Base-by-base conservation (phyloP, 2,329 filamentous ascomycete species). In the Bipolaris victoriae region DNA sequence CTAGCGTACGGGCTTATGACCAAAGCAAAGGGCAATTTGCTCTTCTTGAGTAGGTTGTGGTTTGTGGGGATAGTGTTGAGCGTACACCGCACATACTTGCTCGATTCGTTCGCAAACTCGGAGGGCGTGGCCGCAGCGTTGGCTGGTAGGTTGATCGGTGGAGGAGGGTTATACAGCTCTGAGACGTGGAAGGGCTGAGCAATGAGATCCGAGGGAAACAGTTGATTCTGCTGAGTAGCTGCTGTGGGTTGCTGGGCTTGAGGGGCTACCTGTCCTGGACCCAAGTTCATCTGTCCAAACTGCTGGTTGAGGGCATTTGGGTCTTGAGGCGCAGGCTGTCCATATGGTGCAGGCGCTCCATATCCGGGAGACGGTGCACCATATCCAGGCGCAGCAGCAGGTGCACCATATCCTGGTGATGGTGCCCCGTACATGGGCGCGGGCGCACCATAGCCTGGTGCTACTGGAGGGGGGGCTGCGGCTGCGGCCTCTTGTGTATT, bases 61-160 rank as follows among this genome's bases (percentile, higher is more conserved):
- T 91, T 97, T 20, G 92, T 96, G 2, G 95, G 95, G 41, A 97
- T 89, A 24, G 92, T 92, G 77, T 98, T 98, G 63, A 99, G 81
- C 5, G 95, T 98, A 18, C 95, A 98, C 67, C 95, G 91, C 64
- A 98, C 89, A 76, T 96, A 99, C 82, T 96, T 96, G 22, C 93
- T 86, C 52, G 92, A 87, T 80, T 93, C 97, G 79, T 98, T 99
- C 60, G 95, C 89, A 74, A 90, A 84, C 44, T 92, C 91, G 43
- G 95, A 98, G 56, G 92, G 90, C 20, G 94, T 98, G 52, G 96
- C 91, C 54, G 96, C 91, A 74, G 97, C 94, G 80, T 97, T 97
- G 49, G 92, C 88, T 46, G 95, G 95, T 40, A 99, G 82, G 67
- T 96, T 87, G 70, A 97, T 96, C 15, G 92, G 89, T 57, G 95